Conservation (phyloP, 108 stramenopile species). For the Craspedostauros australis region DNA sequence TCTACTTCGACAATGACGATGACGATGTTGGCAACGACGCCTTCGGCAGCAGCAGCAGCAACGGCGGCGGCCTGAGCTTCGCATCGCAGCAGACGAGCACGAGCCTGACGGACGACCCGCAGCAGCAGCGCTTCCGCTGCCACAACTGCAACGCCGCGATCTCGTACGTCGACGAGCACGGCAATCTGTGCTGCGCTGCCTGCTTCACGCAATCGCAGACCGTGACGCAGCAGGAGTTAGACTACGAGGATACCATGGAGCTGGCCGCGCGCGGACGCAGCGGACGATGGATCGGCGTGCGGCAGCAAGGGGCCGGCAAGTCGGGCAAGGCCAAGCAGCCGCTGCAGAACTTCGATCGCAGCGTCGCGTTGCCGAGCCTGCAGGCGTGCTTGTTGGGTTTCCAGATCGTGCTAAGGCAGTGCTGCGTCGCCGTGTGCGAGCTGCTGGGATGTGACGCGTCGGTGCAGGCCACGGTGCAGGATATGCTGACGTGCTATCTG, state of each 20-base stretch:
- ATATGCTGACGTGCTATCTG: conserved; percentile 57
- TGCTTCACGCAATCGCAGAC: conserved; percentile 72
- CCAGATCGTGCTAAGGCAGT: conserved; percentile 36
- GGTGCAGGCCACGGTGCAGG: conserved; percentile 10
- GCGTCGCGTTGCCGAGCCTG: conserved; percentile 33
- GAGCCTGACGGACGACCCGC: neutral
- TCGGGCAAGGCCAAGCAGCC: conserved; percentile 4
- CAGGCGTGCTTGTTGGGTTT: conserved; percentile 48
- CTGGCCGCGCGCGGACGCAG: conserved; percentile 26
- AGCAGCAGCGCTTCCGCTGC: conserved; percentile 32
- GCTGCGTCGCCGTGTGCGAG: conserved; percentile 22
- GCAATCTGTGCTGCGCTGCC: conserved; percentile 44
- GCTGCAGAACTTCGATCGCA: conserved; percentile 35
- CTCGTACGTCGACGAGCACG: conserved; percentile 56
- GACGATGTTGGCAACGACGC: neutral
- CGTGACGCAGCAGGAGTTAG: conserved; percentile 44
- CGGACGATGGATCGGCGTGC: conserved; percentile 4
- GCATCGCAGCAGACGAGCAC: neutral
- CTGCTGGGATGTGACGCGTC: neutral
- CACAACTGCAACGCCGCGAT: conserved; percentile 56
- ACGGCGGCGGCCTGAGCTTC: neutral
- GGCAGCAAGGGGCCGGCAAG: neutral
- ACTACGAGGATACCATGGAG: conserved; percentile 40
- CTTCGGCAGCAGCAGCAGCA: neutral
- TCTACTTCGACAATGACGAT: conserved; percentile 26